Evolutionary conservation across 306 rosid species (phyloP).

Genomic region (Lathyrus aphaca): DNA sequence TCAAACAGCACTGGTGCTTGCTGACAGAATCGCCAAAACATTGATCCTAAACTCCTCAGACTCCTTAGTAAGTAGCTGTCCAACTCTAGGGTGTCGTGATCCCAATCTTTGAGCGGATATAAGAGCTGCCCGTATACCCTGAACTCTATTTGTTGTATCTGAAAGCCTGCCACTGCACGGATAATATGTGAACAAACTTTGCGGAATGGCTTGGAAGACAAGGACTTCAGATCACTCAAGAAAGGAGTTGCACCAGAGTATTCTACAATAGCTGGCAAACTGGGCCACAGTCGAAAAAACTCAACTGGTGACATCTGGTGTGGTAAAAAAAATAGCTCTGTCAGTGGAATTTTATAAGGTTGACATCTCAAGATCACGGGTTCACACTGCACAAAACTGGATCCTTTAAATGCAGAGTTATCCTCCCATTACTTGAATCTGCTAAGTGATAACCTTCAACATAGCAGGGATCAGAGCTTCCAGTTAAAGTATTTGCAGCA

Average conservation of each 20-base stretch:
- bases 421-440: constrained; percentile 87
- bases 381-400: constrained; percentile 90
- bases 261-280: constrained; percentile 92
- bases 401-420: constrained; percentile 94
- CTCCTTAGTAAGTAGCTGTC: no score
- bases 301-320: constrained; percentile 95
- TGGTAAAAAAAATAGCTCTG: constrained; percentile 91
- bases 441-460: constrained; percentile 97
- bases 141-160: no score
- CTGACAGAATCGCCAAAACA: no score
- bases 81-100: no score
- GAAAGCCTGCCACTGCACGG: no score
- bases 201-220: constrained; percentile 95
- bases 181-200: constrained; percentile 94
- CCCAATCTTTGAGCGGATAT: no score
- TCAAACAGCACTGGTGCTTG: no score
- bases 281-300: constrained; percentile 96
- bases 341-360: no score
- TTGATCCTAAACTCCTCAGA: no score
- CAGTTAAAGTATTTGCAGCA: constrained; percentile 87
- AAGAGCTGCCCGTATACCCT: no score
- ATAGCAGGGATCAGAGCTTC: constrained; percentile 98
- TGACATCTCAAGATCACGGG: constrained; percentile 97
- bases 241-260: constrained; percentile 95
- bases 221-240: constrained; percentile 90